Conservation (phyloP, 331 rosid genomes). For the Rosa hybrid region DNA sequence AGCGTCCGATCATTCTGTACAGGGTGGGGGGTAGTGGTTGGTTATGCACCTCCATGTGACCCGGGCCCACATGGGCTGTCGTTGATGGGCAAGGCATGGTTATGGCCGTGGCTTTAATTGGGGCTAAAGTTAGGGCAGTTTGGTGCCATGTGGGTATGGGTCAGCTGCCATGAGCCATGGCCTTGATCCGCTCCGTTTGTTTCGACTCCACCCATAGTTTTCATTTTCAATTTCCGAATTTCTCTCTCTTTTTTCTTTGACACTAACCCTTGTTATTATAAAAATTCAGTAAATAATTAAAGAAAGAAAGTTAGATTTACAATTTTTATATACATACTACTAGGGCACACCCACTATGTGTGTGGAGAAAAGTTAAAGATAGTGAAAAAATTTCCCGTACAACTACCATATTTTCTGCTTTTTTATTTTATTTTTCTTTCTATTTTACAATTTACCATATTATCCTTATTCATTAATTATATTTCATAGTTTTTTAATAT, state of each 20-base stretch:
- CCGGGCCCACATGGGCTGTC: conserved; percentile 38
- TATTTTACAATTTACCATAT: no score
- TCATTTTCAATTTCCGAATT: not conserved
- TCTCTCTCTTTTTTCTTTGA: not conserved
- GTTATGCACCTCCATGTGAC: conserved; percentile 28
- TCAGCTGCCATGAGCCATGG: conserved; percentile 18
- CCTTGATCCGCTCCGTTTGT: conserved; percentile 17
- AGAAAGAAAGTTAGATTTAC: no score
- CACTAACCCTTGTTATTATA: not conserved
- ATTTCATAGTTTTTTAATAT: no score
- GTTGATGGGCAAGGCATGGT: conserved; percentile 36
- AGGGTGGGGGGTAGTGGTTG: not conserved
- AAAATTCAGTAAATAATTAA: not conserved
- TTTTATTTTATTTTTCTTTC: no score
- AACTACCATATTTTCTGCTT: no score
- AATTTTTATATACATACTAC: no score
- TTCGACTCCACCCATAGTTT: not conserved
- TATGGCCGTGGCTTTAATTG: conserved; percentile 11
- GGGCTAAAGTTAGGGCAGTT: conserved; percentile 20
- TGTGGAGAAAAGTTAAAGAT: not conserved
- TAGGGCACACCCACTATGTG: no score
- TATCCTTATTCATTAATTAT: no score
- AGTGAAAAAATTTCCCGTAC: no score
- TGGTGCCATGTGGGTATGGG: conserved; percentile 21
- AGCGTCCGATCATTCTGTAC: conserved; percentile 11